Base-by-base conservation (phyloP, 2,329 filamentous ascomycete species). In the Microsporum ferrugineum region DNA sequence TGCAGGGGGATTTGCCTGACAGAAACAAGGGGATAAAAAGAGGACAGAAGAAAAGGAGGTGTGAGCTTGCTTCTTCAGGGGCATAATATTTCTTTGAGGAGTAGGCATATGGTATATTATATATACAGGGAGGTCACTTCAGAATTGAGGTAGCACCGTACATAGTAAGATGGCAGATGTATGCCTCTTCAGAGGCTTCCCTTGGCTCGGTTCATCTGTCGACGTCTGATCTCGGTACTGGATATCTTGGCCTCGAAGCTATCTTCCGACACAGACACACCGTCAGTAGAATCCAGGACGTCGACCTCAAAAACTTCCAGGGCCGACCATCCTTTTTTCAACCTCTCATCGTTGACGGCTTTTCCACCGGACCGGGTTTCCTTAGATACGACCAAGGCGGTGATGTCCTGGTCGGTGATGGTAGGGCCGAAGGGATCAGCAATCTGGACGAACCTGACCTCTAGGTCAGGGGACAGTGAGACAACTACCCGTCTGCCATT, bases 381-480 rank as follows among this genome's bases (percentile, higher is more conserved):
- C 10, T 83, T 86, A 4, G 91, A 96, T 4, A 97, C 85, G 2
- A 96, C 87, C 60, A 99, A 79, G 0, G 87, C 89, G 51, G 88
- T 85, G 64, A 97, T 87, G 34, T 81, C 78, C 71, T 89, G 82
- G 61, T 92, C 86, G 0, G 89, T 89, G 63, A 95, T 88, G 0
- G 94, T 96, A 2, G 94, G 94, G 0, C 94, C 94, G 73, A 88
- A 97, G 0, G 88, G 82, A 71, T 99, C 91, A 67, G 87, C 86
- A 60, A 99, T 91, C 70, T 91, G 84, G 53, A 92, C 88, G 70
- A 89, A 91, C 67, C 88, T 87, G 57, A 96, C 81, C 2, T 79
- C 76, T 61, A 96, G 76, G 71, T 66, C 41, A 17, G 39, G 43
- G 29, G 29, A 34, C 34, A 69, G 66, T 7, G 60, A 64, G 57